Percentiles rank a stretch among this genome's conserved stretches.
These are phyloP conservation scores for Pythium periplocum DNA, from an alignment of 352 stramenopile species.

Conservation along the genomic window DNA sequence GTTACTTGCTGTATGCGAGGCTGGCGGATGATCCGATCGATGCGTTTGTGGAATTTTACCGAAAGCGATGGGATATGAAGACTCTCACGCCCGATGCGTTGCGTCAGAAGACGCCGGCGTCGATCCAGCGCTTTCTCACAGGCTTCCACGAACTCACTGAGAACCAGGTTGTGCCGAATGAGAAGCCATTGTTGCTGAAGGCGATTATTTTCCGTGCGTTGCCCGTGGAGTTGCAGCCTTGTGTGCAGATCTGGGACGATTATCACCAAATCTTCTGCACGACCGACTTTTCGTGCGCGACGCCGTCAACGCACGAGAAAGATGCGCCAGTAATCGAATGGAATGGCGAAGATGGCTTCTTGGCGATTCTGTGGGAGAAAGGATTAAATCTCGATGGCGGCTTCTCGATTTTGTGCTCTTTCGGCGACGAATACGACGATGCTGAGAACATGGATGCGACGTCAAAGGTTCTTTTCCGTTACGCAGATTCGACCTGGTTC, in stretches of 20 bases:
- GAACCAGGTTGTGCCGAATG: conserved; percentile 44
- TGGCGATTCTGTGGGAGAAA: conserved; percentile 76
- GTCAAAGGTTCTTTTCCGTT: conserved; percentile 69
- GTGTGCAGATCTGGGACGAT: conserved; percentile 84
- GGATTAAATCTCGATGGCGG: conserved; percentile 71
- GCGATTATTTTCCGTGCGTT: conserved; percentile 68
- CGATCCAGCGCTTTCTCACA: conserved; percentile 64
- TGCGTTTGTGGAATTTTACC: conserved; percentile 91
- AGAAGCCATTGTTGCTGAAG: conserved; percentile 68
- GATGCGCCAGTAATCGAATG: conserved; percentile 62
- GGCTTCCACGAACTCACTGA: conserved; percentile 63
- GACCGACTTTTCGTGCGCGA: conserved; percentile 7
- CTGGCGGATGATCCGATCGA: conserved; percentile 64
- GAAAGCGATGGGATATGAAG: conserved; percentile 72
- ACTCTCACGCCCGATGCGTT: conserved; percentile 56
- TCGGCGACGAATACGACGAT: conserved; percentile 71
- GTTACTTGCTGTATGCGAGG: conserved; percentile 88
- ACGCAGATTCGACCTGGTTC: conserved; percentile 81
- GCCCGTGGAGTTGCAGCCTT: conserved; percentile 67
- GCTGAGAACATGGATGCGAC: conserved; percentile 51
- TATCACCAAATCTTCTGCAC: conserved; percentile 68
- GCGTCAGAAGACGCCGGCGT: conserved; percentile 63
- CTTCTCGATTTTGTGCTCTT: conserved; percentile 82
- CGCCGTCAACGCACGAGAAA: conserved; percentile 7
- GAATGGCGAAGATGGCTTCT: conserved; percentile 75